These are phyloP conservation scores for Pythium volutum DNA, from an alignment of 352 stramenopile genomes.

Conservation along the genomic window DNA sequence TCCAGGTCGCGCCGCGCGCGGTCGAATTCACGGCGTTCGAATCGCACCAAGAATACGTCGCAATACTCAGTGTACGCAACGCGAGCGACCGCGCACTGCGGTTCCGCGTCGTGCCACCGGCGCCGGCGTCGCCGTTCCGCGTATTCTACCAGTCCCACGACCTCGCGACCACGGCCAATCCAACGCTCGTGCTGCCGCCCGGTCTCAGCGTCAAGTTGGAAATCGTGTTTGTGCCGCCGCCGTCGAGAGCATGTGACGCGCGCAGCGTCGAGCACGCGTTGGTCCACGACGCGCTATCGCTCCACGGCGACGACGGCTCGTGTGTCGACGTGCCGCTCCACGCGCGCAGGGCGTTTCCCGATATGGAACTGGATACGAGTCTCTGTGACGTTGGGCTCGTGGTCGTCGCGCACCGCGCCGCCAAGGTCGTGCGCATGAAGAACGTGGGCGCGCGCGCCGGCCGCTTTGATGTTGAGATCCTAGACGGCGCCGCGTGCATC, in stretches of 20 bases:
- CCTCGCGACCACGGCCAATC: constrained; percentile 61
- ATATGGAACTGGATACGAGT: constrained; percentile 48
- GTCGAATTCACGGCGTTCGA: constrained; percentile 74
- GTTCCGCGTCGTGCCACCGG: constrained; percentile 54
- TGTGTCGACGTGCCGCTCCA: constrained; percentile 58
- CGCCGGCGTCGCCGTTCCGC: constrained; percentile 50
- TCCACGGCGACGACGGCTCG: constrained; percentile 60
- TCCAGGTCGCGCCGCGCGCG: constrained; percentile 59
- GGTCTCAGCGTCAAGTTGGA: constrained; percentile 65
- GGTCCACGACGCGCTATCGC: constrained; percentile 56
- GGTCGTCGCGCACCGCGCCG: constrained; percentile 53
- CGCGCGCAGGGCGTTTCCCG: constrained; percentile 47
- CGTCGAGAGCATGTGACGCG: constrained; percentile 4
- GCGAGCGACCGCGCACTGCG: constrained; percentile 57
- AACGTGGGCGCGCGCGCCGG: constrained; percentile 46
- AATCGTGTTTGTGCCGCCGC: constrained; percentile 45
- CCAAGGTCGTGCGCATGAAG: constrained; percentile 45
- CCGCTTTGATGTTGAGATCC: constrained; percentile 48
- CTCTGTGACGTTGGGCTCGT: constrained; percentile 68
- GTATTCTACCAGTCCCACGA: constrained; percentile 54
- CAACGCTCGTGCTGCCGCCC: constrained; percentile 57
- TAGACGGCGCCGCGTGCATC: constrained; percentile 31
- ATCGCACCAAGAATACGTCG: constrained; percentile 57
- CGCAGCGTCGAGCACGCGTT: constrained; percentile 28
- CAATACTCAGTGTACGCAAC: constrained; percentile 60